Base-by-base conservation (phyloP, 2,329 filamentous ascomycete species). In the Fusarium falciforme region DNA sequence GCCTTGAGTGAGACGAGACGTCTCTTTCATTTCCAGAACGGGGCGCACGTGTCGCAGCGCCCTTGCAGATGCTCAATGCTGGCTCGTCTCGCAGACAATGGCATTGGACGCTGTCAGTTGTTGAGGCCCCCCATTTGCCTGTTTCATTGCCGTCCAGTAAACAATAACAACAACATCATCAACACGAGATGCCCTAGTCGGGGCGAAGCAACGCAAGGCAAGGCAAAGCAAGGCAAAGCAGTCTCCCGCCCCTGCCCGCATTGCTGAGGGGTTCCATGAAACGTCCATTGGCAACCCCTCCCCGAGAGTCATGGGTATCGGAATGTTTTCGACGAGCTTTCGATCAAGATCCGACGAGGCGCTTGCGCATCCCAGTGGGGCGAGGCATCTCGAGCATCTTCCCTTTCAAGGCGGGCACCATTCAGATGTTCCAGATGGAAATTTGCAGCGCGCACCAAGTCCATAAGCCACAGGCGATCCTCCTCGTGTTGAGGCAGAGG, bases 321-420 rank as follows among this genome's bases (percentile, higher is more conserved):
- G 63, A 72, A 73, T 76, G 64, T 74, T 70, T 71, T 75, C 64
- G 55, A 68, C 67, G 63, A 76, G 64, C 52, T 67, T 71, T 76
- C 68, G 68, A 79, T 78, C 73, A 76, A 78, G 74, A 77, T 78
- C 68, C 70, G 66, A 76, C 71, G 58, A 77, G 71, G 65, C 75
- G 72, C 75, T 78, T 78, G 77, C 72, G 75, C 75, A 77, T 72
- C 63, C 44, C 47, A 47, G 77, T 72, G 77, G 77, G 68, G 65
- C 61, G 55, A 63, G 66, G 57, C 55, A 54, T 70, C 55, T 65
- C 54, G 62, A 73, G 65, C 72, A 57, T 60, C 63, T 67, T 58
- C 65, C 36, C 63, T 67, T 66, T 61, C 68, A 74, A 78, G 73
- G 72, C 75, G 70, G 77, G 75, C 78, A 76, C 72, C 78, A 77